phyloP scores from a whole-genome alignment of 768 basidiomycete species.

The Rhizopogon roseolus region DNA sequence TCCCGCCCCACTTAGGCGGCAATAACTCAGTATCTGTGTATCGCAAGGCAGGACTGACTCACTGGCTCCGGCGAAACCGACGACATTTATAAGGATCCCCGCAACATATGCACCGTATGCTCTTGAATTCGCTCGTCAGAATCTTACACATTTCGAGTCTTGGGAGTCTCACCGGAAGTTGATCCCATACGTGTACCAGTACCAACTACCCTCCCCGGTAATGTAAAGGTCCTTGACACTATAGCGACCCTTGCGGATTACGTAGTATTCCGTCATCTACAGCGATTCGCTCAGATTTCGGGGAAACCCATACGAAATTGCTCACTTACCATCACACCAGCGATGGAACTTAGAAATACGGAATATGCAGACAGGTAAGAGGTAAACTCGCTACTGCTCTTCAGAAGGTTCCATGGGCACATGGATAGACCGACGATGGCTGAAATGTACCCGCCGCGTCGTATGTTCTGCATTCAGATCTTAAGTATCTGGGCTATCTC shows the following conservation, averaged over 20 bases:
- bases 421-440: conserved; percentile 73
- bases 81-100: conserved; percentile 79
- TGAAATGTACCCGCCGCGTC: conserved; percentile 80
- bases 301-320: background rate
- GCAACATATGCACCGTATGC: conserved; percentile 65
- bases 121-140: conserved; percentile 22
- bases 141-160: conserved; percentile 1
- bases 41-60: conserved; percentile 18
- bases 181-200: conserved; percentile 69
- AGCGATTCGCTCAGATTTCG: background rate
- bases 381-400: conserved; percentile 70
- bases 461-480: conserved; percentile 53
- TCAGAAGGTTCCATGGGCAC: conserved; percentile 73
- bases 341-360: conserved; percentile 77
- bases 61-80: conserved; percentile 78
- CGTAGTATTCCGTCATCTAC: conserved; percentile 77
- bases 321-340: conserved; percentile 64
- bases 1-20: conserved; percentile 43
- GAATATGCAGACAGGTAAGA: conserved; percentile 81
- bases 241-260: conserved; percentile 67
- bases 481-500: too few relatives aligned
- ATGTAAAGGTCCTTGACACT: conserved; percentile 70
- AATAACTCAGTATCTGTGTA: background rate
- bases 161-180: conserved; percentile 52
- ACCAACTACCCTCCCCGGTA: conserved; percentile 54